phyloP scores from a whole-genome alignment of 768 basidiomycete species.

The Mycena kentingensis region DNA sequence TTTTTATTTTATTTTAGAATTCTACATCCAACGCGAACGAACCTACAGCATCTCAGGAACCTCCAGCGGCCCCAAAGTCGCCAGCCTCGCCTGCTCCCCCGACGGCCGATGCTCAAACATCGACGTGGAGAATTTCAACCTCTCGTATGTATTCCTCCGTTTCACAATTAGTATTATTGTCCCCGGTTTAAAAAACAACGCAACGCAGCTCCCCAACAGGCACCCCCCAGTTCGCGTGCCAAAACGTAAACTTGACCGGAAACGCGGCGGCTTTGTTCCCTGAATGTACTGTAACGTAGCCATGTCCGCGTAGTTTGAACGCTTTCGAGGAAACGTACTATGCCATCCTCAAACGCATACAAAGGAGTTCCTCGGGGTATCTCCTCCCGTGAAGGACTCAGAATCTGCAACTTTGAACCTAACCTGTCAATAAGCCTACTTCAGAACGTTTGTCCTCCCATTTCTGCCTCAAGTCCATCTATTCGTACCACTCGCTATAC shows the following conservation, averaged over 20 bases:
- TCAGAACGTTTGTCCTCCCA: too few species aligned
- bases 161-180: constrained; percentile 1
- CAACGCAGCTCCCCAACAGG: constrained; percentile 43
- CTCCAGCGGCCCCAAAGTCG: constrained; percentile 53
- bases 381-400: too few species aligned
- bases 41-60: constrained; percentile 54
- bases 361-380: too few species aligned
- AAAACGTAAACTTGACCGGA: constrained; percentile 52
- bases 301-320: too few species aligned
- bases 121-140: constrained; percentile 44
- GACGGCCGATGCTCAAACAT: constrained; percentile 51
- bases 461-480: too few species aligned
- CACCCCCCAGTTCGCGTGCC: constrained; percentile 47
- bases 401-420: too few species aligned
- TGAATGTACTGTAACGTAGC: constrained; percentile 35
- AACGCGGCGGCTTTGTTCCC: constrained; percentile 48
- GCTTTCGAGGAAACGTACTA: too few species aligned
- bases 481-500: too few species aligned
- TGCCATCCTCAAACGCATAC: too few species aligned
- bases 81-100: constrained; percentile 55
- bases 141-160: too few species aligned
- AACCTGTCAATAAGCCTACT: too few species aligned
- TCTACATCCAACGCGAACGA: constrained; percentile 7
- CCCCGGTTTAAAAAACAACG: too few species aligned
- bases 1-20: neutral